Conservation (phyloP, 1,139 yeast genomes). For the Pichia sp. region DNA sequence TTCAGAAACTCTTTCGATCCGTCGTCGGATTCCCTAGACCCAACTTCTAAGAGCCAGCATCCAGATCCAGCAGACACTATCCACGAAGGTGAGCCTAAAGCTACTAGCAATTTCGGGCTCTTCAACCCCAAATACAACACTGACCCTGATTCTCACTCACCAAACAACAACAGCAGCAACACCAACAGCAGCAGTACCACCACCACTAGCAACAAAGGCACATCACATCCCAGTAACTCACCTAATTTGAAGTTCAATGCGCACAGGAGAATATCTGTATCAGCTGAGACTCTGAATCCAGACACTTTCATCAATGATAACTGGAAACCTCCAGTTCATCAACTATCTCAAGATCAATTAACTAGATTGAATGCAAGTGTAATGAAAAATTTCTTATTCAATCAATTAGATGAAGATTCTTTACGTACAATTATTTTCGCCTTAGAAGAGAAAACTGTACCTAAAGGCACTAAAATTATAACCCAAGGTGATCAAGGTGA, state of each 20-base stretch:
- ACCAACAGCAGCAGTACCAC: no score
- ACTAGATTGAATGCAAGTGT: constrained; percentile 63
- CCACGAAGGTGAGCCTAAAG: neutral
- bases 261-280: constrained; percentile 78
- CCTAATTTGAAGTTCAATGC: constrained; percentile 43
- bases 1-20: constrained; percentile 12
- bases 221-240: no score
- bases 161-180: no score
- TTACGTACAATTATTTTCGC: constrained; percentile 75
- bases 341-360: constrained; percentile 58
- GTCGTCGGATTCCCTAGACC: constrained; percentile 11
- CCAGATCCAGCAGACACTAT: neutral
- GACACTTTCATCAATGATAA: constrained; percentile 48
- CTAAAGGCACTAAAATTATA: constrained; percentile 61
- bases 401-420: constrained; percentile 65
- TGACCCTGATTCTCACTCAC: neutral
- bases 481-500: constrained; percentile 97
- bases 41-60: constrained; percentile 1
- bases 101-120: neutral
- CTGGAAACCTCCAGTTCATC: constrained; percentile 70
- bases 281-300: constrained; percentile 69
- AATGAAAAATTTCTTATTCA: constrained; percentile 74
- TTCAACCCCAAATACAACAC: constrained; percentile 2
- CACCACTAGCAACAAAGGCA: no score
- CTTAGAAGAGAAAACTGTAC: constrained; percentile 60